Conservation (phyloP, 768 basidiomycete species). For the Cystoderma amianthinum region DNA sequence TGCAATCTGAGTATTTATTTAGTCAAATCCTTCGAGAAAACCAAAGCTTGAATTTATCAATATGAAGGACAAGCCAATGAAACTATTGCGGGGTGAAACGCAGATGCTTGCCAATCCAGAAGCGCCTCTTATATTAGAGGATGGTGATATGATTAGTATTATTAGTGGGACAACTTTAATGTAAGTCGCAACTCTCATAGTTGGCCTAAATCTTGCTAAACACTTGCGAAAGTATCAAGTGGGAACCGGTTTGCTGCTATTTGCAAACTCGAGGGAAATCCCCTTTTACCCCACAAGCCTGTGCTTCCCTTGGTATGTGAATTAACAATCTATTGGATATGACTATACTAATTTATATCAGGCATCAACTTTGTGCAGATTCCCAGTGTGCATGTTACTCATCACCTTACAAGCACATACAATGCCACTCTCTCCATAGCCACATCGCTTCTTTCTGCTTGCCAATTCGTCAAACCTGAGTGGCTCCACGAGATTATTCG, state of each 20-base stretch:
- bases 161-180: conserved; percentile 31
- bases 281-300: conserved; percentile 30
- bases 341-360: conserved; percentile 16
- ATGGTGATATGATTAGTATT: conserved; percentile 48
- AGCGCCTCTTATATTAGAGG: conserved; percentile 34
- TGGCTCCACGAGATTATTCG: conserved; percentile 62
- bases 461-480: conserved; percentile 55
- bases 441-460: conserved; percentile 50
- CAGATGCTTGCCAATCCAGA: conserved; percentile 25
- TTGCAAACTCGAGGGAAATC: conserved; percentile 26
- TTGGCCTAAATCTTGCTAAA: not conserved
- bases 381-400: conserved; percentile 43
- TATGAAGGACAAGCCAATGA: conserved; percentile 38
- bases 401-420: conserved; percentile 53
- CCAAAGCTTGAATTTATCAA: conserved; percentile 45
- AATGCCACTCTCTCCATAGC: conserved; percentile 42
- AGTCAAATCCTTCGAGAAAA: conserved; percentile 43
- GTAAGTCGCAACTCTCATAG: conserved; percentile 28
- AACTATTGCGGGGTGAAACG: conserved; percentile 30
- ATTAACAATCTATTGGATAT: conserved; percentile 1
- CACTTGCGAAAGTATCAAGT: conserved; percentile 32
- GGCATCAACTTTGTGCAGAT: conserved; percentile 51
- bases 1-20: not conserved
- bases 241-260: conserved; percentile 46
- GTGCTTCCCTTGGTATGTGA: conserved; percentile 47